phyloP scores from a whole-genome alignment of 345 rosid species.

The Salix dunnii region DNA sequence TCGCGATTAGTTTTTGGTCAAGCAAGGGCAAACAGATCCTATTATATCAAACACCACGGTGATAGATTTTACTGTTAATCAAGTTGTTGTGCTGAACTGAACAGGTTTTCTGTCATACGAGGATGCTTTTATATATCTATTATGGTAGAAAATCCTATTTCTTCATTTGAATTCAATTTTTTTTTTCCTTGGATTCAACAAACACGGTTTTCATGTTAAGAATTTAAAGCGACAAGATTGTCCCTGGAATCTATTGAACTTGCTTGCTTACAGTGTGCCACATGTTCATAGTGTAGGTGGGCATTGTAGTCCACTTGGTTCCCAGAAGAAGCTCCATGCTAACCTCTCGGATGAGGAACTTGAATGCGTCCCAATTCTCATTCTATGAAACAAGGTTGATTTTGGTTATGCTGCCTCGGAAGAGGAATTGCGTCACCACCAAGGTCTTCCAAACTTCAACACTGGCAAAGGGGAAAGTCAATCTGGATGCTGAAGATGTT shows the following conservation, averaged over 20 bases:
- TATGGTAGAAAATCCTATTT: background rate
- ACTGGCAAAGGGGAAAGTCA: conserved; percentile 60
- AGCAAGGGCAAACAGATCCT: background rate
- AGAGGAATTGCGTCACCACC: conserved; percentile 56
- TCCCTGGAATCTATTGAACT: no score
- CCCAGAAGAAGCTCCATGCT: conserved; percentile 57
- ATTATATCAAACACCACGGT: background rate
- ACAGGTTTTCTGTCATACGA: background rate
- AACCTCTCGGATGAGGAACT: conserved; percentile 56
- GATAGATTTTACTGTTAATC: background rate
- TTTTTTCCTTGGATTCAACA: background rate
- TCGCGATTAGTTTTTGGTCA: background rate
- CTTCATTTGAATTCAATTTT: background rate
- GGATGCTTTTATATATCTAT: no score
- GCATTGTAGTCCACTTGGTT: conserved; percentile 59
- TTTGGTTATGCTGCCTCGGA: conserved; percentile 61
- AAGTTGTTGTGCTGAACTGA: background rate
- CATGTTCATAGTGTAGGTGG: conserved; percentile 36
- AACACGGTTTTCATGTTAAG: background rate
- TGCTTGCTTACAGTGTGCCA: background rate
- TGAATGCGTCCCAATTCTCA: conserved; percentile 51
- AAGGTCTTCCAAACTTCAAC: conserved; percentile 58
- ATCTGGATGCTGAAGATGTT: conserved; percentile 39
- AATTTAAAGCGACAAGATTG: no score
- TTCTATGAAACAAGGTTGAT: conserved; percentile 62